Conservation (phyloP, 805 yeast genomes). For the Priceomyces castillae region DNA sequence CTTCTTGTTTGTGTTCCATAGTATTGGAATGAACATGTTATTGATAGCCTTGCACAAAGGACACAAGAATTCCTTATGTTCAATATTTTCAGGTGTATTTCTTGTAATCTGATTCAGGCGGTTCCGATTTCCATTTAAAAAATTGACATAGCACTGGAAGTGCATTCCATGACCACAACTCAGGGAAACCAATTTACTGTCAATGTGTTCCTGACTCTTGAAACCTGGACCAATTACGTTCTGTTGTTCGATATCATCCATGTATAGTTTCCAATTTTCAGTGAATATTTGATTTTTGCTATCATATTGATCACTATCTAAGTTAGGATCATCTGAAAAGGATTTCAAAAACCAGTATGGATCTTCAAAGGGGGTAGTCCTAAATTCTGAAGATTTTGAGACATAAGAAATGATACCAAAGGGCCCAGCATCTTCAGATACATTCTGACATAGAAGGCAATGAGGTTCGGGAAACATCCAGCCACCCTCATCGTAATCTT, state of each 20-base stretch:
- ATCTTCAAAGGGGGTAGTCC: conserved; percentile 63
- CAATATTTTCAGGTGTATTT: conserved; percentile 72
- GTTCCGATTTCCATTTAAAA: conserved; percentile 51
- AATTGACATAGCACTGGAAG: conserved; percentile 67
- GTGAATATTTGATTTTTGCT: conserved; percentile 16
- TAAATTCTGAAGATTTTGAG: conserved; percentile 54
- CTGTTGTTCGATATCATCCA: conserved; percentile 34
- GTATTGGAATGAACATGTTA: conserved; percentile 77
- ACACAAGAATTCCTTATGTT: conserved; percentile 74
- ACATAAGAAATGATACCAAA: conserved; percentile 74
- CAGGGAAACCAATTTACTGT: conserved; percentile 50
- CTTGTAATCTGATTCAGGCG: conserved; percentile 74
- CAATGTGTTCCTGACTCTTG: conserved; percentile 37
- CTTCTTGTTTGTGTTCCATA: conserved; percentile 52
- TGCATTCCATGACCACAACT: conserved; percentile 97
- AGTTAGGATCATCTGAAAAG: conserved; percentile 47
- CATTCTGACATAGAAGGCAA: conserved; percentile 82
- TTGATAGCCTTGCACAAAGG: conserved; percentile 88
- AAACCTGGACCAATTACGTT: conserved; percentile 72
- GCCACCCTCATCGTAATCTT: conserved; percentile 29
- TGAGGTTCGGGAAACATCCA: conserved; percentile 74
- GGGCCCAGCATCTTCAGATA: conserved; percentile 59
- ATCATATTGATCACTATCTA: conserved; percentile 34
- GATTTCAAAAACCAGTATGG: conserved; percentile 64
- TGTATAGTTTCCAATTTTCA: conserved; percentile 36